A percentile compares a stretch with the other conserved stretches of the same genome.
Conservation (phyloP, 345 rosid species). For the Bruguiera parviflora region DNA sequence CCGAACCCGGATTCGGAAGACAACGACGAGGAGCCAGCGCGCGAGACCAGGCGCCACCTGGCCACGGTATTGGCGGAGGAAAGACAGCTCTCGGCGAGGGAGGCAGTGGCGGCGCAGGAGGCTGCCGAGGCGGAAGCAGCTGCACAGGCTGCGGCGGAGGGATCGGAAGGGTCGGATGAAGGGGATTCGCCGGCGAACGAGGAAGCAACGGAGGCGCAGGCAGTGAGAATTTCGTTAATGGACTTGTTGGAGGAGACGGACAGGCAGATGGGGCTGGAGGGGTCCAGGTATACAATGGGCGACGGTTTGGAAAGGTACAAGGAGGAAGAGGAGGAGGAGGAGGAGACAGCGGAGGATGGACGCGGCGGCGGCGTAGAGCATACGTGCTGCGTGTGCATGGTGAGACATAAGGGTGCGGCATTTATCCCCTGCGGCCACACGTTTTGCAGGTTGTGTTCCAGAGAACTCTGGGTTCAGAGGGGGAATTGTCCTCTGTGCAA, state of each 20-base stretch:
- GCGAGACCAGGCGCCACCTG: conserved; percentile 35
- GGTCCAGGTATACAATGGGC: conserved; percentile 49
- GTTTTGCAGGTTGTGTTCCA: conserved; percentile 85
- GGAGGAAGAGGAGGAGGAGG: conserved; percentile 38
- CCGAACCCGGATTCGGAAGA: conserved; percentile 6
- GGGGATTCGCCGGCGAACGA: neutral
- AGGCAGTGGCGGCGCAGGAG: conserved; percentile 74
- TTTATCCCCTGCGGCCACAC: conserved; percentile 91
- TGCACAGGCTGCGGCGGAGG: neutral
- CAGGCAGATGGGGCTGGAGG: conserved; percentile 59
- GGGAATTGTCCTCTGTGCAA: conserved; percentile 96
- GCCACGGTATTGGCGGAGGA: conserved; percentile 56
- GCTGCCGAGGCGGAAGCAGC: conserved; percentile 53
- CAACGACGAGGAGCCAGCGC: conserved; percentile 30
- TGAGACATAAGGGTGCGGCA: conserved; percentile 80
- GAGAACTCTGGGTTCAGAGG: conserved; percentile 86
- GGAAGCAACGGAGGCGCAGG: conserved; percentile 11
- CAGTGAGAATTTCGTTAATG: conserved; percentile 71
- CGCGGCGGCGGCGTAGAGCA: conserved; percentile 41
- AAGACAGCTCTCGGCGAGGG: conserved; percentile 71
- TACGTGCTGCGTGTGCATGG: conserved; percentile 79
- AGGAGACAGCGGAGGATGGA: conserved; percentile 27
- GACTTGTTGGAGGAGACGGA: conserved; percentile 85
- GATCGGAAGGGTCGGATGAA: conserved; percentile 20
- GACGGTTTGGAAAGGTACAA: conserved; percentile 17